Evolutionary conservation across 768 basidiomycete genomes (phyloP).

Genomic region (Panus rudis): DNA sequence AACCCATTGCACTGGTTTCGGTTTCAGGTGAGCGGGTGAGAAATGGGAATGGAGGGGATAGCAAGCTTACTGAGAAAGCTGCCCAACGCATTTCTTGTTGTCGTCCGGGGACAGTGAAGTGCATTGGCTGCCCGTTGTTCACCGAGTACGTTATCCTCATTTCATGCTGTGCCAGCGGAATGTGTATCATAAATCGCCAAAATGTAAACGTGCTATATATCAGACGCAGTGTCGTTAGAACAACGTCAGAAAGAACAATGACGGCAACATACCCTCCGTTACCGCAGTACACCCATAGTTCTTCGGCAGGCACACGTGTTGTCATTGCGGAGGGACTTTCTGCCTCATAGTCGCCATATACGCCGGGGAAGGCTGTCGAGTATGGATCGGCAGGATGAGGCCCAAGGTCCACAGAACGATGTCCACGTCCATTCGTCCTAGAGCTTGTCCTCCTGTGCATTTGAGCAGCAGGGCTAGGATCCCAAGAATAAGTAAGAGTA

Average conservation of each 20-base stretch:
- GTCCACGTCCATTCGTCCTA: not conserved
- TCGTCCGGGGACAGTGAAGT: slow-evolving; percentile 78
- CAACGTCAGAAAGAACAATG: not conserved
- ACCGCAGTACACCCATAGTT: slow-evolving; percentile 22
- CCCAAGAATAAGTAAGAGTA: slow-evolving; percentile 64
- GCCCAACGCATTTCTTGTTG: slow-evolving; percentile 89
- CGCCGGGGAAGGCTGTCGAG: slow-evolving; percentile 28
- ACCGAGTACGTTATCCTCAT: slow-evolving; percentile 76
- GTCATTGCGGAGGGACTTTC: slow-evolving; percentile 7
- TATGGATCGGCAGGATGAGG: slow-evolving; percentile 75
- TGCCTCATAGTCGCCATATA: not conserved
- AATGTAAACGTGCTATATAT: slow-evolving; percentile 74
- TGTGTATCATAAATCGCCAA: slow-evolving; percentile 85
- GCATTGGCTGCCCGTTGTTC: slow-evolving; percentile 69
- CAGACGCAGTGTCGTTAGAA: not conserved
- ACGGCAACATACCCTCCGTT: slow-evolving; percentile 18
- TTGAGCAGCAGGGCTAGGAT: slow-evolving; percentile 35
- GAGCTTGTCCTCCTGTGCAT: not conserved
- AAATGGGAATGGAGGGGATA: not conserved
- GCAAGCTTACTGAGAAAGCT: slow-evolving; percentile 63
- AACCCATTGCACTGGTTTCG: slow-evolving; percentile 73
- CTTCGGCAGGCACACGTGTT: slow-evolving; percentile 15
- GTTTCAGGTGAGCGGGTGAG: not conserved
- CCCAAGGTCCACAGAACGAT: slow-evolving; percentile 46
- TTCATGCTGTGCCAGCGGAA: slow-evolving; percentile 67